Conservation (phyloP, 2,329 filamentous ascomycete genomes). For the Phialophora tarda region DNA sequence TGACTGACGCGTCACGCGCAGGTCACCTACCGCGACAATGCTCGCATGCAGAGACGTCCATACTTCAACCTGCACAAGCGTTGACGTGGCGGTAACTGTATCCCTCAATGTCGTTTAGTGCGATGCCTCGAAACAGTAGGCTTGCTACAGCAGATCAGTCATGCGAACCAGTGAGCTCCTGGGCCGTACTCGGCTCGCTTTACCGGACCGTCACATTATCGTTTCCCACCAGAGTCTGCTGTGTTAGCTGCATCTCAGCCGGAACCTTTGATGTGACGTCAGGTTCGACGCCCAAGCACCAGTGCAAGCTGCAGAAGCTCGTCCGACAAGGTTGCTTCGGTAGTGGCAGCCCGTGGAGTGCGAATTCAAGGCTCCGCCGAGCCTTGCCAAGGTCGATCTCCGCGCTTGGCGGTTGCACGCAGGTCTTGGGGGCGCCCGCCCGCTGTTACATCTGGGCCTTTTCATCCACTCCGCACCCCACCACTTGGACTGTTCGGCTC, state of each 20-base stretch:
- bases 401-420: constrained; percentile 13
- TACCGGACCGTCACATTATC: neutral
- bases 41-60: neutral
- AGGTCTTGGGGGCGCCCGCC: constrained; percentile 6
- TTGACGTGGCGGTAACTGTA: neutral
- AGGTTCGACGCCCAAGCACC: neutral
- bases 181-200: neutral
- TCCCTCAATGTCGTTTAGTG: neutral
- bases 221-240: neutral
- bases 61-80: neutral
- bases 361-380: constrained; percentile 5
- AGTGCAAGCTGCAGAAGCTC: neutral
- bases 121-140: neutral
- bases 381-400: constrained; percentile 15
- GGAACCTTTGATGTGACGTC: neutral
- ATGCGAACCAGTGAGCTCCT: neutral
- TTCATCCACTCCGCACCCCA: constrained; percentile 1
- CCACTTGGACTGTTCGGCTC: neutral
- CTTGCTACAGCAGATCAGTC: neutral
- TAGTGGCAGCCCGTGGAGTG: neutral
- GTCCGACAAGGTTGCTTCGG: constrained; percentile 4
- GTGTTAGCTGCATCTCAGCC: neutral
- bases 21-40: neutral
- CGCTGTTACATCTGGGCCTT: constrained; percentile 14
- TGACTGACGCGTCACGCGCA: neutral